Conservation (phyloP, 1,284 basidiomycete genomes). For the Cutaneotrichosporon cavernicola region DNA sequence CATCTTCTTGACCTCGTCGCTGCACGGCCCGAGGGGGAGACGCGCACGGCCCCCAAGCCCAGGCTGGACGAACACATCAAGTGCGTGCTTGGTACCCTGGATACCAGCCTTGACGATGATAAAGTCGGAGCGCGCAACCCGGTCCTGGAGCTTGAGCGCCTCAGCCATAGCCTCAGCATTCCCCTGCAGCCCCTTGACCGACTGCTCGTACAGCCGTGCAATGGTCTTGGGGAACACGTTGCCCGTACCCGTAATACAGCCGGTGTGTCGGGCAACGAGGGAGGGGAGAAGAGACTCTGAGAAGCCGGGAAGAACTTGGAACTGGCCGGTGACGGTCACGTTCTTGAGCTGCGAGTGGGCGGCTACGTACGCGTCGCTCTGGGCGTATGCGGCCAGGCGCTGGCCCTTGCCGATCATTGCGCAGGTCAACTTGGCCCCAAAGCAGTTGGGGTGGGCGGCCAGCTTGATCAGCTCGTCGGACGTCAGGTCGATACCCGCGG, state of each 20-base stretch:
- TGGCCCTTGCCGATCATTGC: conserved; percentile 80
- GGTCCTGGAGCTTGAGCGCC: conserved; percentile 67
- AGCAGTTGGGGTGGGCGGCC: conserved; percentile 78
- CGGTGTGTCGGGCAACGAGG: conserved; percentile 63
- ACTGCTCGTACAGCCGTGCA: conserved; percentile 61
- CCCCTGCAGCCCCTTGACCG: conserved; percentile 49
- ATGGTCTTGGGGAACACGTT: conserved; percentile 77
- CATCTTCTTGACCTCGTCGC: conserved; percentile 52
- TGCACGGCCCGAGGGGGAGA: conserved; percentile 59
- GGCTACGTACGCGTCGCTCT: conserved; percentile 42
- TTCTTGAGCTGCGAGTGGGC: conserved; percentile 33
- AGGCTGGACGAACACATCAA: conserved; percentile 68
- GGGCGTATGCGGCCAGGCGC: conserved; percentile 62
- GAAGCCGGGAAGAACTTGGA: conserved; percentile 52
- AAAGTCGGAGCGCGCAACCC: conserved; percentile 72
- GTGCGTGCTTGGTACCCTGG: conserved; percentile 60
- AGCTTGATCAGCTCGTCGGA: conserved; percentile 74
- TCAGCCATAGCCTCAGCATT: conserved; percentile 63
- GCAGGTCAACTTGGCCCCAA: conserved; percentile 83
- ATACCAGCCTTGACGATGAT: conserved; percentile 66
- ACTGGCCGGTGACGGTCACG: conserved; percentile 38
- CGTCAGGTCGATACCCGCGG: conserved; percentile 80
- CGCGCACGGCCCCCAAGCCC: conserved; percentile 62
- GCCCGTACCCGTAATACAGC: conserved; percentile 70
- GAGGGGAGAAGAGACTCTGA: conserved; percentile 62